A percentile compares a stretch with the other conserved stretches of the same genome.
Evolutionary conservation across 1,139 yeast species (phyloP).

Genomic region (Yamadazyma trypodendri): DNA sequence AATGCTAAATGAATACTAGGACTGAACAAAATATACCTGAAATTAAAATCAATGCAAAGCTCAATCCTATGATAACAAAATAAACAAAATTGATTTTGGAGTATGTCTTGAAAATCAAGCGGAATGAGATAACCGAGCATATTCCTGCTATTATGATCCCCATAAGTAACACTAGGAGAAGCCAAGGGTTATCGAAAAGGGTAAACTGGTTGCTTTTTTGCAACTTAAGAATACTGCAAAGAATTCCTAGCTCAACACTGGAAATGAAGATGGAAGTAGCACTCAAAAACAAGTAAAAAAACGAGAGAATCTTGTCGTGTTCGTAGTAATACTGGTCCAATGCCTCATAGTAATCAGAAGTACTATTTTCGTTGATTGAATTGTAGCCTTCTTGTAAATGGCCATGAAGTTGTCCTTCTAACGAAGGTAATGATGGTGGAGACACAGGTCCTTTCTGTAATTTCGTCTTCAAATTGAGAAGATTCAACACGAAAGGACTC

Average conservation of each 20-base stretch:
- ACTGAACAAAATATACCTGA: slow-evolving; percentile 10
- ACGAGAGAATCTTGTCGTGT: slow-evolving; percentile 37
- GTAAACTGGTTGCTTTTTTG: slow-evolving; percentile 22
- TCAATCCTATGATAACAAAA: slow-evolving; percentile 10
- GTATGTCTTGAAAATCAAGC: slow-evolving; percentile 12
- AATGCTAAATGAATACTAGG: slow-evolving; percentile 7
- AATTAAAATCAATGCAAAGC: slow-evolving; percentile 12
- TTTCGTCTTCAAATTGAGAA: slow-evolving; percentile 7
- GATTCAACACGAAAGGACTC: slow-evolving; percentile 13
- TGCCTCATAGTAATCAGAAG: slow-evolving; percentile 20
- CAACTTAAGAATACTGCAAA: slow-evolving; percentile 30
- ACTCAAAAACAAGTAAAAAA: slow-evolving; percentile 31
- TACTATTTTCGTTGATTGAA: slow-evolving; percentile 29
- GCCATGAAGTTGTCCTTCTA: slow-evolving; percentile 1
- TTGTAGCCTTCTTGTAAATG: slow-evolving; percentile 20
- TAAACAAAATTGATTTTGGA: slow-evolving; percentile 14
- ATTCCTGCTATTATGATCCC: slow-evolving; percentile 36
- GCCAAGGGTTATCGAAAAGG: slow-evolving; percentile 32
- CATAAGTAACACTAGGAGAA: slow-evolving; percentile 30
- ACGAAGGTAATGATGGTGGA: not conserved
- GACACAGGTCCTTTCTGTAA: not conserved
- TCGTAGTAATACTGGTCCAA: slow-evolving; percentile 29
- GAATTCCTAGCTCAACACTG: slow-evolving; percentile 46
- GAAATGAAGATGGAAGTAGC: slow-evolving; percentile 37
- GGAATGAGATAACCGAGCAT: slow-evolving; percentile 19